Base-by-base conservation (phyloP, 2,329 filamentous ascomycete genomes). In the Fusarium longipes region DNA sequence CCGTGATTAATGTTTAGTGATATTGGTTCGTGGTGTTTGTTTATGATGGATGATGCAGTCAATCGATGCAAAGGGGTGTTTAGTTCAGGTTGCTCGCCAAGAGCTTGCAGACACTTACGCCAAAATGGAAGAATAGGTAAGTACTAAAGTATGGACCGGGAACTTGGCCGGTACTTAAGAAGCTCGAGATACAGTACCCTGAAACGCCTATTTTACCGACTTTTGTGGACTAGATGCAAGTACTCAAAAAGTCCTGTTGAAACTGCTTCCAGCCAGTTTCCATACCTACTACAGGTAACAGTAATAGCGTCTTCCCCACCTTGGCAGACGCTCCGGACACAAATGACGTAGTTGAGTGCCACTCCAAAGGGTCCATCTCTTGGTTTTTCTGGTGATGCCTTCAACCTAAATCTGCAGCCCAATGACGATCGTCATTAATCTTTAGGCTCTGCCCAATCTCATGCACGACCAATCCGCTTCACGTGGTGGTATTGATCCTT, bases 81-180 rank as follows among this genome's bases (percentile, higher is more conserved):
- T 44, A 45, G 63, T 57, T 54, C 52, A 27, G 25, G 25, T 47
- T 40, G 57, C 47, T 30, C 45, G 65, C 65, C 55, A 68, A 68
- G 65, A 68, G 61, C 54, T 49, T 49, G 30, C 57, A 39, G 35
- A 49, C 61, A 69, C 70, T 71, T 68, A 71, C 62, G 66, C 65
- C 39, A 39, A 57, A 27, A 63, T 57, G 30, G 59, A 50, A n/a
- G n/a, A n/a, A n/a, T n/a, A n/a, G n/a, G n/a, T n/a, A n/a, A n/a
- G n/a, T n/a, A n/a, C n/a, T n/a, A n/a, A n/a, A n/a, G n/a, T n/a
- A n/a, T n/a, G n/a, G n/a, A n/a, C n/a, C n/a, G n/a, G n/a, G n/a
- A n/a, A 63, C 60, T 49, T 57, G 10, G 5, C n/a, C 18, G 9
- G 29, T 58, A 63, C 60, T 40, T 50, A 17, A 30, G n/a, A 6